Evolutionary conservation across 352 stramenopile species (phyloP).

Genomic region (Globisporangium polare): DNA sequence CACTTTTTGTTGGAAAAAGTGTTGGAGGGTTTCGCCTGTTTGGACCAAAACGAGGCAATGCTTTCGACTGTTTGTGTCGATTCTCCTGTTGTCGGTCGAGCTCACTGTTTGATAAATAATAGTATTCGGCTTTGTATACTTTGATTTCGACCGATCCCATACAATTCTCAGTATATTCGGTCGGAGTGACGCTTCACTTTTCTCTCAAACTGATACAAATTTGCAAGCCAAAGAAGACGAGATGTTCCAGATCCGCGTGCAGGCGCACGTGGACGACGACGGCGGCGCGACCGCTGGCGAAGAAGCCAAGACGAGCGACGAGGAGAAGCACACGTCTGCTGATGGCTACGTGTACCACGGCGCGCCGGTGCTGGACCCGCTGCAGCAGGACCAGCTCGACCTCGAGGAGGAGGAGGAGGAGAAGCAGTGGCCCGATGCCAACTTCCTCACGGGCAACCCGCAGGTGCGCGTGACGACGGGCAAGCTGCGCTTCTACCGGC

Average conservation of each 20-base stretch:
- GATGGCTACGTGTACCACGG: constrained; percentile 19
- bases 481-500: constrained; percentile 80
- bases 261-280: constrained; percentile 23
- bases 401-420: constrained; percentile 15
- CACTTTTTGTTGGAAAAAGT: too few species aligned
- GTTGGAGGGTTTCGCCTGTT: too few species aligned
- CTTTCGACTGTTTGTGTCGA: too few species aligned
- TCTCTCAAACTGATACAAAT: background rate
- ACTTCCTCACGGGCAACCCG: constrained; percentile 75
- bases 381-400: constrained; percentile 1
- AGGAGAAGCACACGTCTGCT: constrained; percentile 31
- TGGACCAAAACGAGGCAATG: too few species aligned
- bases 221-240: background rate
- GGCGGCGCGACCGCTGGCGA: constrained; percentile 9
- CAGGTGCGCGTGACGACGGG: constrained; percentile 73
- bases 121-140: too few species aligned
- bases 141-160: too few species aligned
- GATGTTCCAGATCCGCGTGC: constrained; percentile 87
- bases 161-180: background rate
- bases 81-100: too few species aligned
- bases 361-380: background rate
- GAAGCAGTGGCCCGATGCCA: constrained; percentile 30
- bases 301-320: constrained; percentile 28
- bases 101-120: too few species aligned
- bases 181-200: background rate